phyloP scores from a whole-genome alignment of 2,329 filamentous ascomycete genomes.

The Colletotrichum magnum region DNA sequence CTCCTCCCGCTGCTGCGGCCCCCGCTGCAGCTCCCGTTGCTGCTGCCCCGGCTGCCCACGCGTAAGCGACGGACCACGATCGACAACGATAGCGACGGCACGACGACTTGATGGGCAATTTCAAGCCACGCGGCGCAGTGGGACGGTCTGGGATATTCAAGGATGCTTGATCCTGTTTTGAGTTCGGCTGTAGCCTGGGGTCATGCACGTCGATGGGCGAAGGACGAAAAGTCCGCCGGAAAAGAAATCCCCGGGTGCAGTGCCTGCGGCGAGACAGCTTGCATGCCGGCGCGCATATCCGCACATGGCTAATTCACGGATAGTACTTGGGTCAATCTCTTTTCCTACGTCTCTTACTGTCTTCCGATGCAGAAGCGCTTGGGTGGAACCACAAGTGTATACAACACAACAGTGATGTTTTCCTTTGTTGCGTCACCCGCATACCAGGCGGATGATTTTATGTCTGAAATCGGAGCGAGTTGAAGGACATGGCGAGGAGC shows the following conservation, averaged over 20 bases:
- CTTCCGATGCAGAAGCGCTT: not conserved
- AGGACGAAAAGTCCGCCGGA: not conserved
- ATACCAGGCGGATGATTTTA: not conserved
- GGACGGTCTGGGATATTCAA: not conserved
- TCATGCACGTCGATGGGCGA: slow-evolving; percentile 16
- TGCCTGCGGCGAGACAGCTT: slow-evolving; percentile 12
- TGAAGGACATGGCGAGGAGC: slow-evolving; percentile 4
- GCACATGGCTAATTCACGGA: slow-evolving; percentile 28
- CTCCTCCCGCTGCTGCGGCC: slow-evolving; percentile 7
- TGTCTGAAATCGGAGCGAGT: not conserved
- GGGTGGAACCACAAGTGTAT: not conserved
- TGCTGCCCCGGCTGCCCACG: slow-evolving; percentile 14
- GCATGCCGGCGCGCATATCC: slow-evolving; percentile 9
- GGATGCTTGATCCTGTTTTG: slow-evolving; percentile 23
- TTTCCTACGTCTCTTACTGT: not conserved
- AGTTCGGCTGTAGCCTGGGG: slow-evolving; percentile 20
- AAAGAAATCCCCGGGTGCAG: slow-evolving; percentile 8
- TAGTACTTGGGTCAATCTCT: slow-evolving; percentile 2
- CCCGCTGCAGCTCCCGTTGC: slow-evolving; percentile 10
- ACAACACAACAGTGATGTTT: slow-evolving; percentile 17
- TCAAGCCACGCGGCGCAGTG: not conserved
- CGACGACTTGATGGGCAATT: not conserved
- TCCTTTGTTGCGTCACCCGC: not conserved
- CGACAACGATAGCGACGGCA: slow-evolving; percentile 1
- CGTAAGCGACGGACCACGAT: not conserved